phyloP scores from a whole-genome alignment of 306 rosid genomes.

The Lathyrus tuberosus region DNA sequence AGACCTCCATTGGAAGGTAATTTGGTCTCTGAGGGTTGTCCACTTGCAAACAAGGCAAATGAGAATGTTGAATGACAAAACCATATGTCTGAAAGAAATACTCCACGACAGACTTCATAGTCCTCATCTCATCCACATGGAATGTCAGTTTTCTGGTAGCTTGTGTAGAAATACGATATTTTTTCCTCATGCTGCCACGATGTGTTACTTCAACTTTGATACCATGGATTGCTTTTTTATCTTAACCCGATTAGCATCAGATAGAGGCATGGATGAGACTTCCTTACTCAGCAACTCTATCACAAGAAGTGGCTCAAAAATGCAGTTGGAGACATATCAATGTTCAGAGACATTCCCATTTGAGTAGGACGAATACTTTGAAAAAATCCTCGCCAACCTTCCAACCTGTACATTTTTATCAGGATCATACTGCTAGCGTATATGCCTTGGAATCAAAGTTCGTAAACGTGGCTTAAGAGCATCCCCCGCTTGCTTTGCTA shows the following conservation, averaged over 20 bases:
- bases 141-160: conserved; percentile 90
- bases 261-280: conserved; percentile 68
- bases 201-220: conserved; percentile 97
- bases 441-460: conserved; percentile 82
- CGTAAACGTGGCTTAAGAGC: conserved; percentile 82
- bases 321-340: conserved; percentile 97
- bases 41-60: conserved; percentile 97
- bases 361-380: conserved; percentile 99
- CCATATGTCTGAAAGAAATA: conserved; percentile 88
- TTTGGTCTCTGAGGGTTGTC: conserved; percentile 90
- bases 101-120: conserved; percentile 90
- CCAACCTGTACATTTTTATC: conserved; percentile 97
- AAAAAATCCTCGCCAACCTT: conserved; percentile 98
- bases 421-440: conserved; percentile 97
- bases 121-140: conserved; percentile 93
- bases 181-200: conserved; percentile 91
- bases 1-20: conserved; percentile 97
- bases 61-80: conserved; percentile 76
- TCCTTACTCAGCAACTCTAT: conserved; percentile 86
- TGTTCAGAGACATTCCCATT: conserved; percentile 90
- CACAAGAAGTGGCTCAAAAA: conserved; percentile 92
- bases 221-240: conserved; percentile 96
- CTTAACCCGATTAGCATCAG: conserved; percentile 95
- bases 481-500: conserved; percentile 94
- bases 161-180: conserved; percentile 88